Evolutionary conservation across 495 filamentous ascomycete species (phyloP), one percentile per base, ranked within the genome.

Genomic region (Penicillium pulvis): DNA sequence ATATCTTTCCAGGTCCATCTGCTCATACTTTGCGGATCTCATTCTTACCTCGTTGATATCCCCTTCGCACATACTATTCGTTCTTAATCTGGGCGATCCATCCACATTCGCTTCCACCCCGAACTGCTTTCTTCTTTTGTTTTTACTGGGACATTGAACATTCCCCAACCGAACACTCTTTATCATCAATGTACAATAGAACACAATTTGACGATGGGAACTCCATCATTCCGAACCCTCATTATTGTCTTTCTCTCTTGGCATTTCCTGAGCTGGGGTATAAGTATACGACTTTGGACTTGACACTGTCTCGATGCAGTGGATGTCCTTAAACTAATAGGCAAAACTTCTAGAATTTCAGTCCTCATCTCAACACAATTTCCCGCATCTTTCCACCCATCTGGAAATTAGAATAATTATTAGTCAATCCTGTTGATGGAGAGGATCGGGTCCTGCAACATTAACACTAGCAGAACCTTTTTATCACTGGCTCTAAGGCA

Each of bases 191-290:
- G 79, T 81, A 44, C 75, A 74, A 60, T 87, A 87, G 65, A 87
- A 88, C 11, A 61, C 88, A 87, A 63, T 88, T 86, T n/a, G 75
- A 76, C 1, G 71, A 77, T 6, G 72, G 68, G n/a, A 83, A 28
- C 75, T 57, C 88, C 84, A 63, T 85, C 76, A 63, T 85, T 83
- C 9, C 85, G 79, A 84, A 85, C 88, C 12, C 78, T 86, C 0
- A 89, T 28, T 74, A 58, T 83, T 36, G 9, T 3, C 7, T 12
- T 36, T 36, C 33, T 36, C 9, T 10, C 9, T 36, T 12, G 16
- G 6, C 14, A 2, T 16, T 17, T 41, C 1, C 20, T 23, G 1
- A 23, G 20, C 16, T 41, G 16, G 14, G 14, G 6, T 41, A 4
- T 5, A n/a, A 4, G 7, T 41, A 41, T 41, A 17, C 12, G 16